Evolutionary conservation across 176 grass and related monocot species (phyloP).

Genomic region (Phragmites australis): DNA sequence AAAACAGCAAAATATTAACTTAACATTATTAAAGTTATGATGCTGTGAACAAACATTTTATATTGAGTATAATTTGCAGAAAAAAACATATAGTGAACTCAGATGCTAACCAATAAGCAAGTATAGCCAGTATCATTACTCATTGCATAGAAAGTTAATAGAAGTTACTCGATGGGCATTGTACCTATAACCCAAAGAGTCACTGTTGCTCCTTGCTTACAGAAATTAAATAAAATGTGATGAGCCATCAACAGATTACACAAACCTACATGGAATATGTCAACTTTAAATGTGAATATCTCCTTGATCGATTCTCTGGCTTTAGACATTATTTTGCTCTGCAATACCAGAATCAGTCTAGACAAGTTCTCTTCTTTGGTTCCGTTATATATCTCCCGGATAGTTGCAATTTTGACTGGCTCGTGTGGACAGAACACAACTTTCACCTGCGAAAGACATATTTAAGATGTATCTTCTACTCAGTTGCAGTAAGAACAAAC

Average conservation of each 20-base stretch:
- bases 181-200: not conserved
- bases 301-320: constrained; percentile 69
- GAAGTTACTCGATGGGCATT: not conserved
- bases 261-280: constrained; percentile 66
- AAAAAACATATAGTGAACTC: not conserved
- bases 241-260: not conserved
- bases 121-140: not conserved
- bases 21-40: constrained; percentile 2
- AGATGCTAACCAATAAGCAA: constrained; percentile 1
- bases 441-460: constrained; percentile 56
- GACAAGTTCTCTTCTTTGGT: constrained; percentile 53
- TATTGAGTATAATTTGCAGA: not conserved
- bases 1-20: constrained; percentile 23
- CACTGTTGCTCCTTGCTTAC: not conserved
- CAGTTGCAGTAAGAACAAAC: not conserved
- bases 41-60: not conserved
- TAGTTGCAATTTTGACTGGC: constrained; percentile 61
- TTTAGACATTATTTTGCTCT: constrained; percentile 61
- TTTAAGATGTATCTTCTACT: constrained; percentile 11
- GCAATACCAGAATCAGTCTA: constrained; percentile 62
- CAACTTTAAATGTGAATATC: constrained; percentile 71
- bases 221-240: constrained; percentile 8
- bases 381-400: constrained; percentile 44
- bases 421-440: constrained; percentile 64
- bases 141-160: not conserved